These are phyloP conservation scores for Phytophthora pisi DNA, from an alignment of 352 stramenopile genomes.

Conservation along the genomic window DNA sequence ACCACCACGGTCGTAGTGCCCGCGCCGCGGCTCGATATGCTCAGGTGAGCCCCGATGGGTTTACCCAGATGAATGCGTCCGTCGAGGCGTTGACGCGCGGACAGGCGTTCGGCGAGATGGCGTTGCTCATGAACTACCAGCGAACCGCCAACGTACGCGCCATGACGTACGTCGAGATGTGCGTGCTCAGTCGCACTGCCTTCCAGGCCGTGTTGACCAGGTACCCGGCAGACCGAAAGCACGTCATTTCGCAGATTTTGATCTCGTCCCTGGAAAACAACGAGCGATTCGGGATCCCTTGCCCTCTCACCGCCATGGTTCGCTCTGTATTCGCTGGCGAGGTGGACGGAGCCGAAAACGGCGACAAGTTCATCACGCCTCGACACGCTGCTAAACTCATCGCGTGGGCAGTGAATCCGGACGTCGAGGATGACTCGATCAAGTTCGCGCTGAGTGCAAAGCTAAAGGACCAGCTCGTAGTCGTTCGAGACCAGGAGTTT, in stretches of 20 bases:
- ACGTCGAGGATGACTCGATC: slow-evolving; percentile 34
- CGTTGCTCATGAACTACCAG: slow-evolving; percentile 53
- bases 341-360: slow-evolving; percentile 4
- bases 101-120: slow-evolving; percentile 57
- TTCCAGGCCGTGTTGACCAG: slow-evolving; percentile 43
- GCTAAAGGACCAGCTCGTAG: slow-evolving; percentile 28
- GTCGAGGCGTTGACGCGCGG: slow-evolving; percentile 31
- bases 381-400: slow-evolving; percentile 28
- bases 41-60: slow-evolving; percentile 16
- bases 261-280: slow-evolving; percentile 41
- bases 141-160: slow-evolving; percentile 48
- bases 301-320: slow-evolving; percentile 34
- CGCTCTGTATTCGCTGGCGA: slow-evolving; percentile 30
- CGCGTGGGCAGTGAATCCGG: slow-evolving; percentile 30
- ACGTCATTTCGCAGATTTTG: slow-evolving; percentile 44
- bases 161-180: slow-evolving; percentile 55
- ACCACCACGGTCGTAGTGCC: slow-evolving; percentile 5
- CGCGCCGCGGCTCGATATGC: slow-evolving; percentile 11
- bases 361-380: slow-evolving; percentile 28
- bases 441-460: slow-evolving; percentile 31
- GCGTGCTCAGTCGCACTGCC: slow-evolving; percentile 37
- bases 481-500: slow-evolving; percentile 25
- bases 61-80: slow-evolving; percentile 2
- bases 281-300: slow-evolving; percentile 34
- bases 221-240: slow-evolving; percentile 37